Evolutionary conservation across 495 filamentous ascomycete species (phyloP), one percentile per base, ranked within the genome.

Genomic region (Penicillium waksmanii): DNA sequence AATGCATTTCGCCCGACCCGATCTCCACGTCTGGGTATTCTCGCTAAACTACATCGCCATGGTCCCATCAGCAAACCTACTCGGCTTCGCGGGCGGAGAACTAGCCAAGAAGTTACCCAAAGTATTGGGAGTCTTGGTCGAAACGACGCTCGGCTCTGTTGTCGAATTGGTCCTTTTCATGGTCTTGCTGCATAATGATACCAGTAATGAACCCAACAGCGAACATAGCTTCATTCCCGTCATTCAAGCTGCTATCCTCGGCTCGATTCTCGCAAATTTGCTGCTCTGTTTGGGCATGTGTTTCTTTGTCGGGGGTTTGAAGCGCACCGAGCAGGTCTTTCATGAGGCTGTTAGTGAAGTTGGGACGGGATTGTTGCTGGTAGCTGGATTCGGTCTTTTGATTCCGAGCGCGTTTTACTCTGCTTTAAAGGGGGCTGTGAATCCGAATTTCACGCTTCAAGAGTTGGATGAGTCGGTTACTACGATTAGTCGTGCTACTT

Each of bases 131-230:
- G 82, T 96, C 17, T 72, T 97, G 50, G 61, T 89, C 10, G 91
- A 96, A 69, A 92, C 86, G 0, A 89, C 88, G 19, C 72, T 94
- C 18, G 89, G 89, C 9, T 87, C 89, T 10, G 71, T 91, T 5
- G 91, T 96, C 48, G 92, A 96, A 64, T 85, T 96, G 46, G 83
- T 96, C 50, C 79, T 96, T 21, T 93, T 95, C 68, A 89, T 95
- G 78, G 84, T 92, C 8, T 68, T 96, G 50, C 64, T 81, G 27
- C 61, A 76, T 50, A 76, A 78, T 4, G 73, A 81, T 34, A 38
- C 52, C 3, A 27, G 46, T 27, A 44, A 44, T n/a, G 42, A 17
- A 8, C 46, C 46, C 19, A 55, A 66, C 11, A 73, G 78, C 7
- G 38, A 60, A 27, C 43, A 52, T 3, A 69, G 83, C 46, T 70